Conservation (phyloP, 164 flowering plant genomes). For the Malania oleifera region DNA sequence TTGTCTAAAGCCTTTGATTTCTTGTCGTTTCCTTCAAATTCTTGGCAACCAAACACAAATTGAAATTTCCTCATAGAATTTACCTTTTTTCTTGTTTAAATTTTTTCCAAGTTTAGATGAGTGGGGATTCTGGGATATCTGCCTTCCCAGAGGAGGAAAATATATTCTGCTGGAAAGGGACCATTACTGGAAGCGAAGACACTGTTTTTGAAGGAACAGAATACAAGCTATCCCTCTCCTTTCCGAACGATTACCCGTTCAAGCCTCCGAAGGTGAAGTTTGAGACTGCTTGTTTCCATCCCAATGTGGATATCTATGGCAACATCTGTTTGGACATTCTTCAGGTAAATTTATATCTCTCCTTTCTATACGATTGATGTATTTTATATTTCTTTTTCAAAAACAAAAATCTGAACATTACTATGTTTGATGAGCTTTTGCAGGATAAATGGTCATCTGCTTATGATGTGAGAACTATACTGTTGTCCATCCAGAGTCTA, state of each 20-base stretch:
- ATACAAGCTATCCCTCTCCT: conserved; percentile 68
- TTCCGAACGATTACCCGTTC: conserved; percentile 80
- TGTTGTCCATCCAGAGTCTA: conserved; percentile 83
- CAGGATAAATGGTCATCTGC: conserved; percentile 99
- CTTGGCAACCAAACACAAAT: neutral
- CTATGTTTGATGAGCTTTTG: neutral
- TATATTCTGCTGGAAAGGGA: conserved; percentile 92
- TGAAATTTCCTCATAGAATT: neutral
- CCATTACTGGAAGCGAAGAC: conserved; percentile 86
- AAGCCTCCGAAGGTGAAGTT: conserved; percentile 93
- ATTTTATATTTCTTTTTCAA: neutral
- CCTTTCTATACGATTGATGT: no score
- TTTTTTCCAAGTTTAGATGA: conserved; percentile 41
- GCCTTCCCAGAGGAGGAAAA: conserved; percentile 96
- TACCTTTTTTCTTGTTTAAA: neutral
- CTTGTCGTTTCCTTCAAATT: neutral
- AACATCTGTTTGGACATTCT: conserved; percentile 93
- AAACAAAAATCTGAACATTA: no score
- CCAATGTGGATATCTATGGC: conserved; percentile 79
- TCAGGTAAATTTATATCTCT: conserved; percentile 42
- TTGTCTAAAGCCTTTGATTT: no score
- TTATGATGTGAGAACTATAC: conserved; percentile 84
- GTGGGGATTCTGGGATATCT: conserved; percentile 79
- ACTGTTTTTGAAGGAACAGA: conserved; percentile 92
- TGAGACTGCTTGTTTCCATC: conserved; percentile 85